Conservation (phyloP, 2,329 filamentous ascomycete genomes). For the Fusarium tuaranense region DNA sequence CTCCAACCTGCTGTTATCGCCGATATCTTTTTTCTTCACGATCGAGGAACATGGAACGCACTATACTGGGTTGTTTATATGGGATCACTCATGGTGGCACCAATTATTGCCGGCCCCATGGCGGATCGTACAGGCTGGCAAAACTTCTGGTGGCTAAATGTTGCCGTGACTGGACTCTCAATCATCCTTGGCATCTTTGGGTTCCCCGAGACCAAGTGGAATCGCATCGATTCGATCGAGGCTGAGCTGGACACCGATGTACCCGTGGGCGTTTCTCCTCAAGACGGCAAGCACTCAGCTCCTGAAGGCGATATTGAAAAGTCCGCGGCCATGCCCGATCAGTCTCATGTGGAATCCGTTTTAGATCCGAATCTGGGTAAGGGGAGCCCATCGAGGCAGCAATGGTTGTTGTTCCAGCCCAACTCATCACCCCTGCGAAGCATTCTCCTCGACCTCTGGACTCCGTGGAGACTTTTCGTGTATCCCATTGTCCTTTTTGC, state of each 20-base stretch:
- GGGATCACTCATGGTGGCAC: conserved; percentile 17
- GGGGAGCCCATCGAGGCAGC: not conserved
- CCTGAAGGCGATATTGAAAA: not conserved
- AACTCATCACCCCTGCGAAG: not conserved
- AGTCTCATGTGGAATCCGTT: not conserved
- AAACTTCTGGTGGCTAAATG: not conserved
- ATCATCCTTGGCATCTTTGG: not conserved
- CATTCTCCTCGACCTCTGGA: not conserved
- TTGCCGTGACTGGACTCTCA: not conserved
- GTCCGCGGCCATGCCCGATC: not conserved
- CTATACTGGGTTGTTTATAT: conserved; percentile 32
- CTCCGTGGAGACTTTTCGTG: not conserved
- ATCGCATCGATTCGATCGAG: not conserved
- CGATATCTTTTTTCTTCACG: conserved; percentile 34
- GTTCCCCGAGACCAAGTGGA: not conserved
- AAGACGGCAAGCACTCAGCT: not conserved
- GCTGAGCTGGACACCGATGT: not conserved
- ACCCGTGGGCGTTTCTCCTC: not conserved
- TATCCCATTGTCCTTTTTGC: conserved; percentile 25
- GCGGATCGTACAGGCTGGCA: not conserved
- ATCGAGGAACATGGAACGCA: conserved; percentile 32
- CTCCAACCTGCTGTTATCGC: conserved; percentile 30
- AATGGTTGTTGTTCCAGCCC: not conserved
- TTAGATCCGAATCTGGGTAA: not conserved
- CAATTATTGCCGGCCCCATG: not conserved